Base-by-base conservation (phyloP, 257 asterid species). In the Fraxinus pennsylvanica region DNA sequence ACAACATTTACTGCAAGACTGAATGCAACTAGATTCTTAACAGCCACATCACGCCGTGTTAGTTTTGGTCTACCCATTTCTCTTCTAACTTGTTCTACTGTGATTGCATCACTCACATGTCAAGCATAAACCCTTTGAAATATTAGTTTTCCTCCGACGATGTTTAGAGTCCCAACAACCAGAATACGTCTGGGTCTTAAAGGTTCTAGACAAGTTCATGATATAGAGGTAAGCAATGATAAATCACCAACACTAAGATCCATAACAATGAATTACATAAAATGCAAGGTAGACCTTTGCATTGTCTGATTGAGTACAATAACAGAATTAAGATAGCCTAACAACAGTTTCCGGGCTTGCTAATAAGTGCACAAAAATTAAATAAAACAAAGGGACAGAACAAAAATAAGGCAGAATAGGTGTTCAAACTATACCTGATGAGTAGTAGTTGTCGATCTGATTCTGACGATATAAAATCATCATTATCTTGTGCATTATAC, bases 401-500 rank as follows among this genome's bases (percentile, higher is more conserved):
- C 32, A 27, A 65, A 36, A 54, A 59, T 22, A 57, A 32, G 33
- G 70, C 10, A 54, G 12, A 74, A 82, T 41, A 75, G 39, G 45
- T 19, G 59, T 77, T 63, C 71, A 13, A 47, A 47, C 59, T 38
- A 72, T 83, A 96, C 99, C 92, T 91, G 78, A 96, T 96, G 72
- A 96, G 92, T 82, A 96, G 99, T 65, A 84, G 84, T 78, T 96
- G 99, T 72, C 91, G 86, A 75, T 96, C 98, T 77, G 98, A 92
- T 89, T 96, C 98, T 25, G 98, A 90, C 50, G 96, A 85, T 87
- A 96, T 83, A 84, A 90, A 90, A 87, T 93, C 95, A 83, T 92
- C 94, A 79, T 91, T 88, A 76, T 81, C 86, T 73, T 85, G 90
- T 54, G 92, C 73, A 29, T 41, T 54, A 83, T 90, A 87, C 80